These are phyloP conservation scores for Triangularia setosa DNA, from an alignment of 2,329 filamentous ascomycete species.

Conservation along the genomic window DNA sequence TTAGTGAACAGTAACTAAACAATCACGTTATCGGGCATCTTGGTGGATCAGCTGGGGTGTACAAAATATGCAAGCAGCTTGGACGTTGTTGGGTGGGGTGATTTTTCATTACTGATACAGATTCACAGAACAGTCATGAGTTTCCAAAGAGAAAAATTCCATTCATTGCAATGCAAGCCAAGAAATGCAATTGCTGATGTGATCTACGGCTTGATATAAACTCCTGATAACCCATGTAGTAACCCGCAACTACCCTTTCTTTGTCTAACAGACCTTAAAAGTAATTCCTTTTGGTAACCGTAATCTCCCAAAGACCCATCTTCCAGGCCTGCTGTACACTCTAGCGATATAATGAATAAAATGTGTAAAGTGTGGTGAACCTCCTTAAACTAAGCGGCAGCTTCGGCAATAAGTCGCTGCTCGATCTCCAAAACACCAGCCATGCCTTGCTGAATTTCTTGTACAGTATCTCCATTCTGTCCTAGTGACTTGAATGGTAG, in stretches of 20 bases:
- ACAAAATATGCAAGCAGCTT: background rate
- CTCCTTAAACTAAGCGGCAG: background rate
- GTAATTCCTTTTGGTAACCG: background rate
- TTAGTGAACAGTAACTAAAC: background rate
- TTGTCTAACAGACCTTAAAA: background rate
- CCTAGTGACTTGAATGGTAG: constrained; percentile 37
- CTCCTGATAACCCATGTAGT: background rate
- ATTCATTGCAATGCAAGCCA: background rate
- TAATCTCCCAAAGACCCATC: background rate
- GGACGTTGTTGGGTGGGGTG: background rate
- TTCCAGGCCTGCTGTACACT: background rate
- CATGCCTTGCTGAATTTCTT: constrained; percentile 36
- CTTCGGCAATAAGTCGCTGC: constrained; percentile 19
- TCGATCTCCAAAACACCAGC: constrained; percentile 30
- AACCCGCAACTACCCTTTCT: background rate
- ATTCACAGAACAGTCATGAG: background rate
- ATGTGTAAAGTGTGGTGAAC: background rate
- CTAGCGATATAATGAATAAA: background rate
- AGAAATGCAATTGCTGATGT: background rate
- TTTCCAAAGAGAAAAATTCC: background rate
- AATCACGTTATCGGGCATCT: background rate
- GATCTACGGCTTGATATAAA: background rate
- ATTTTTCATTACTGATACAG: background rate
- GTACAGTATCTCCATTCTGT: constrained; percentile 31
- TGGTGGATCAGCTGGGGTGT: background rate